phyloP scores from a whole-genome alignment of 306 rosid species.

The Medicago ruthenica region DNA sequence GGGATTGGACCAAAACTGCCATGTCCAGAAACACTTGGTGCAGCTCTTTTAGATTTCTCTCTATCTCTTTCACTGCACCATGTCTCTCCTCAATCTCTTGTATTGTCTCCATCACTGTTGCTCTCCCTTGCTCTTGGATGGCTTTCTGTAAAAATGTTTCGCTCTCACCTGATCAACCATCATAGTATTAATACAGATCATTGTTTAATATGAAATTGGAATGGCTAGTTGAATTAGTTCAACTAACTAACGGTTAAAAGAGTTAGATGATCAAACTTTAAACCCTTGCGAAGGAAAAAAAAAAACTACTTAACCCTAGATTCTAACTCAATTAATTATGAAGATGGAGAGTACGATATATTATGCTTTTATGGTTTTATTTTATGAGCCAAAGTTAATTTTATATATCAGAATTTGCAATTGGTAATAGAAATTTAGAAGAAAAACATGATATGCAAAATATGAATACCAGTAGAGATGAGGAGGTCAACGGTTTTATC shows the following conservation, averaged over 20 bases:
- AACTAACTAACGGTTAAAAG: too few relatives aligned
- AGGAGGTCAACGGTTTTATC: constrained; percentile 77
- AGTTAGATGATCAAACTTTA: too few relatives aligned
- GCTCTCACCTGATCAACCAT: constrained; percentile 72
- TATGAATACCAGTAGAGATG: constrained; percentile 73
- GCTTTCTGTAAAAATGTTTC: constrained; percentile 88
- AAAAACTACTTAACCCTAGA: too few relatives aligned
- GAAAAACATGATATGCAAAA: neutral
- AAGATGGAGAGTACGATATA: too few relatives aligned
- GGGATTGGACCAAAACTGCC: constrained; percentile 82
- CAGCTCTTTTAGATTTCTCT: constrained; percentile 78
- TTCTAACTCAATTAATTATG: too few relatives aligned
- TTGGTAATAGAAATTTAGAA: too few relatives aligned
- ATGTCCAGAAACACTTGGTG: constrained; percentile 95
- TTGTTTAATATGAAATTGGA: too few relatives aligned
- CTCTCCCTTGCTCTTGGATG: constrained; percentile 83
- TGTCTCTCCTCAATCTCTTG: constrained; percentile 91
- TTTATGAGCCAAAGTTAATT: too few relatives aligned
- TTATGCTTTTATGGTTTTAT: too few relatives aligned
- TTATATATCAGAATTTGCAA: too few relatives aligned
- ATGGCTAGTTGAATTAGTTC: too few relatives aligned
- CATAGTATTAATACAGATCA: neutral
- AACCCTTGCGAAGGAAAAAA: too few relatives aligned
- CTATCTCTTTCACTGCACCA: constrained; percentile 78
- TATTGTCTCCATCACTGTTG: constrained; percentile 71